Evolutionary conservation across 805 yeast genomes (phyloP).

Genomic region (Candida insectorum): DNA sequence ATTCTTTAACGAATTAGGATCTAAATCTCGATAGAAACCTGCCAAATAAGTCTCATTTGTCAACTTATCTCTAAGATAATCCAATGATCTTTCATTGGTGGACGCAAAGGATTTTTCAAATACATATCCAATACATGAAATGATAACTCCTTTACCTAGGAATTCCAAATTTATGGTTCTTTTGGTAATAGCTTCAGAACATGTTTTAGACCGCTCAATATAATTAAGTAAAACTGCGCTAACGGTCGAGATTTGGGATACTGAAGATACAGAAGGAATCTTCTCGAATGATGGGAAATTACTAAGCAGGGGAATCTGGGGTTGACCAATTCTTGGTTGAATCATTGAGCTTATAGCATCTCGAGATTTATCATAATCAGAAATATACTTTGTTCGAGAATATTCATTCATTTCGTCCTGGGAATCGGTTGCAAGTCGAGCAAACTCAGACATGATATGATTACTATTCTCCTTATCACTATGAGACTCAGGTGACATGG

Average conservation of each 20-base stretch:
- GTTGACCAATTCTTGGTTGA: constrained; percentile 29
- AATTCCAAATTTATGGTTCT: constrained; percentile 46
- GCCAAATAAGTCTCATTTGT: constrained; percentile 39
- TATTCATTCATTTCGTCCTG: constrained; percentile 34
- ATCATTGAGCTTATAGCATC: constrained; percentile 47
- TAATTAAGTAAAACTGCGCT: constrained; percentile 17
- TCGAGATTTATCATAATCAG: constrained; percentile 38
- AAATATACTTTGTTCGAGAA: constrained; percentile 23
- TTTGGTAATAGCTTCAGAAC: constrained; percentile 44
- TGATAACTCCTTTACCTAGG: constrained; percentile 56
- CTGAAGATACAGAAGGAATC: constrained; percentile 1
- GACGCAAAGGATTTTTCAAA: constrained; percentile 61
- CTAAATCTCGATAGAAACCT: constrained; percentile 46
- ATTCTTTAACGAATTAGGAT: constrained; percentile 22
- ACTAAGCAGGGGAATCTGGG: neutral
- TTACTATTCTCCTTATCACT: neutral
- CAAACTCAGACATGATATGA: constrained; percentile 32
- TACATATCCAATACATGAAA: constrained; percentile 55
- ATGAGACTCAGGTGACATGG: neutral
- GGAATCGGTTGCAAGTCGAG: constrained; percentile 30
- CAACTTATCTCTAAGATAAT: constrained; percentile 47
- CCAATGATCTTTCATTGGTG: constrained; percentile 52
- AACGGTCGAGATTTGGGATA: neutral
- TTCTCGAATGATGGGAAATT: constrained; percentile 2
- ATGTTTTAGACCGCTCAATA: constrained; percentile 62